A percentile compares a stretch with the other conserved stretches of the same genome.
These are phyloP conservation scores for Rhinocladiella mackenziei DNA, from an alignment of 2,329 filamentous ascomycete genomes.

Conservation along the genomic window DNA sequence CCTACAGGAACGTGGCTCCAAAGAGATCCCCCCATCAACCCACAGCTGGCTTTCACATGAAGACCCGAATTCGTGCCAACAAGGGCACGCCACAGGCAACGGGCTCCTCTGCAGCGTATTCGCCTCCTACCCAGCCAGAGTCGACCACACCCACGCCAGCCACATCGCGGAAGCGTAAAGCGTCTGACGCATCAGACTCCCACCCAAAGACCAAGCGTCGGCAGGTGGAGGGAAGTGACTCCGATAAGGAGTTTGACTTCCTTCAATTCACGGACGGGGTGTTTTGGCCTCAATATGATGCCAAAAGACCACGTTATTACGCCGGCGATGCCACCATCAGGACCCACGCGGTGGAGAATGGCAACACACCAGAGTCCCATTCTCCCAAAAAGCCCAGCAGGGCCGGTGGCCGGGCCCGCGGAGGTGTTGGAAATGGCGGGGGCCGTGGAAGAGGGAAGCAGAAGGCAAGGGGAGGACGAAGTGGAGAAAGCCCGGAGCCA, in stretches of 20 bases:
- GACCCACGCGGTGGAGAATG: constrained; percentile 6
- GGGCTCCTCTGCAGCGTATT: constrained; percentile 4
- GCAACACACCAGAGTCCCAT: constrained; percentile 11
- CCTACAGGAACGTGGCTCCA: not conserved
- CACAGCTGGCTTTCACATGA: constrained; percentile 18
- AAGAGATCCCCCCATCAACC: not conserved
- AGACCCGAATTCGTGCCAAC: constrained; percentile 13
- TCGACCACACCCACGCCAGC: not conserved
- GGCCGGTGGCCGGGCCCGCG: constrained; percentile 34
- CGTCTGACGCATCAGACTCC: not conserved
- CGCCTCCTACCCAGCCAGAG: not conserved
- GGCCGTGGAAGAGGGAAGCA: constrained; percentile 32
- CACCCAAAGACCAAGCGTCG: too few relatives aligned
- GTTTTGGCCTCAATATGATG: constrained; percentile 6
- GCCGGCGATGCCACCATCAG: constrained; percentile 11
- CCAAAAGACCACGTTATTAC: constrained; percentile 6
- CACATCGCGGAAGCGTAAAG: not conserved
- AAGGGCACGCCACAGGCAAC: constrained; percentile 2
- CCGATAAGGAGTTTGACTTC: not conserved
- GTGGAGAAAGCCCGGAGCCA: constrained; percentile 30
- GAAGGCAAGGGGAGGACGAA: constrained; percentile 29
- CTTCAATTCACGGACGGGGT: constrained; percentile 5
- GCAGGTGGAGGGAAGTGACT: not conserved
- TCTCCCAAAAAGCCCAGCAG: constrained; percentile 28
- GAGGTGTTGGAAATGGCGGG: constrained; percentile 33